A percentile compares a stretch with the other conserved stretches of the same genome.
These are phyloP conservation scores for Heterobasidion annosum DNA, from an alignment of 1,284 basidiomycete genomes.

Conservation along the genomic window DNA sequence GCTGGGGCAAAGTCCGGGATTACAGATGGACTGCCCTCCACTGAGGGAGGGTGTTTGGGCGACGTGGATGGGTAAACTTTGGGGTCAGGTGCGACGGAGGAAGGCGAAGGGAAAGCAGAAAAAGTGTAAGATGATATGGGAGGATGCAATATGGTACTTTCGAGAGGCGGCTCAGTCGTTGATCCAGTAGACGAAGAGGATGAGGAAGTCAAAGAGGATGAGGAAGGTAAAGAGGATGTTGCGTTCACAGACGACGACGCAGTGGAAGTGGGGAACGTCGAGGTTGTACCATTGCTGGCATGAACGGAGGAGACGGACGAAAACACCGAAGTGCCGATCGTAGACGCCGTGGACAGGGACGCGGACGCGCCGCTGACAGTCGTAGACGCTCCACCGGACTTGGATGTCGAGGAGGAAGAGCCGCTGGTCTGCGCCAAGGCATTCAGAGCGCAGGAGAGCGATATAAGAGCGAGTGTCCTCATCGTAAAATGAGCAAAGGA, in stretches of 20 bases:
- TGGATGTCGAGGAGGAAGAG: neutral
- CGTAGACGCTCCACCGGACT: neutral
- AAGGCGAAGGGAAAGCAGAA: constrained; percentile 21
- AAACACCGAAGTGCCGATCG: neutral
- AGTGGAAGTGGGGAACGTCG: neutral
- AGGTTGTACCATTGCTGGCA: neutral
- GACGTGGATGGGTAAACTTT: constrained; percentile 18
- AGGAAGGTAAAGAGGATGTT: neutral
- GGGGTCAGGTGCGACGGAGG: constrained; percentile 19
- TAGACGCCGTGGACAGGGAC: neutral
- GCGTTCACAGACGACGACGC: neutral
- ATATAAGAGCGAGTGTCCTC: neutral
- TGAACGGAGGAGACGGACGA: neutral
- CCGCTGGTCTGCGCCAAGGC: neutral
- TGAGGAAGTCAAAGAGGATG: neutral
- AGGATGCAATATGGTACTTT: neutral
- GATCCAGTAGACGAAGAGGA: neutral
- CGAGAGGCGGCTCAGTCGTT: neutral
- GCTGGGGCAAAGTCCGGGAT: constrained; percentile 36
- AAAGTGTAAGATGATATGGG: constrained; percentile 12
- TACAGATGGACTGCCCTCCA: constrained; percentile 14
- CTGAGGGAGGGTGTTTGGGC: constrained; percentile 20
- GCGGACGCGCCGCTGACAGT: neutral
- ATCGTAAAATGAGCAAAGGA: neutral
- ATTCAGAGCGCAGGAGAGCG: neutral